phyloP scores from a whole-genome alignment of 1,284 basidiomycete genomes.

The Cystobasidium sp. region DNA sequence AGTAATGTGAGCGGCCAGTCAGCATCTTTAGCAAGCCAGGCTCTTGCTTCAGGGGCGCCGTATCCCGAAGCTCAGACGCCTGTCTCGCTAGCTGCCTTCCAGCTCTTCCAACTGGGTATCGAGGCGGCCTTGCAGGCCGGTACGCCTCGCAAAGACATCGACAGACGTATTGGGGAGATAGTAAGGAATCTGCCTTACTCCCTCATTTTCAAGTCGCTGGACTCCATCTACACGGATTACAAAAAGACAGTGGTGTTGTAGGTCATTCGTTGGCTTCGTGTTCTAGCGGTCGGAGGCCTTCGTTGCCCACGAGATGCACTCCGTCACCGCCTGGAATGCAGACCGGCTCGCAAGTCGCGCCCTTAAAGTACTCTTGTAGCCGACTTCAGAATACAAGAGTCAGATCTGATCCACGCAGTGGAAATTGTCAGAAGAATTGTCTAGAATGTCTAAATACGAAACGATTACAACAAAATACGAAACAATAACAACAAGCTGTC shows the following conservation, averaged over 20 bases:
- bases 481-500: no score
- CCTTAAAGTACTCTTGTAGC: no score
- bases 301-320: no score
- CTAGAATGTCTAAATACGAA: no score
- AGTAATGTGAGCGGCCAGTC: conserved; percentile 62
- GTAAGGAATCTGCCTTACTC: conserved; percentile 74
- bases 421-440: no score
- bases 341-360: no score
- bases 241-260: conserved; percentile 4
- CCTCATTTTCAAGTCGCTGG: conserved; percentile 44
- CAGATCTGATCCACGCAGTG: no score
- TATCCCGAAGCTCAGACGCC: conserved; percentile 89
- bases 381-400: no score
- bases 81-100: conserved; percentile 85
- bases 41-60: conserved; percentile 69
- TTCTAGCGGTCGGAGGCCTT: no score
- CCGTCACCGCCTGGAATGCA: no score
- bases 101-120: conserved; percentile 79
- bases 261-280: no score
- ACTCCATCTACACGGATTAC: conserved; percentile 46
- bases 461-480: no score
- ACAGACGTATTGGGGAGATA: conserved; percentile 82
- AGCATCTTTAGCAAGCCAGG: conserved; percentile 48
- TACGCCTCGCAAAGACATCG: conserved; percentile 68
- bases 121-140: conserved; percentile 79